Base-by-base conservation (phyloP, 257 asterid genomes). In the Nyctanthes arbortristis region DNA sequence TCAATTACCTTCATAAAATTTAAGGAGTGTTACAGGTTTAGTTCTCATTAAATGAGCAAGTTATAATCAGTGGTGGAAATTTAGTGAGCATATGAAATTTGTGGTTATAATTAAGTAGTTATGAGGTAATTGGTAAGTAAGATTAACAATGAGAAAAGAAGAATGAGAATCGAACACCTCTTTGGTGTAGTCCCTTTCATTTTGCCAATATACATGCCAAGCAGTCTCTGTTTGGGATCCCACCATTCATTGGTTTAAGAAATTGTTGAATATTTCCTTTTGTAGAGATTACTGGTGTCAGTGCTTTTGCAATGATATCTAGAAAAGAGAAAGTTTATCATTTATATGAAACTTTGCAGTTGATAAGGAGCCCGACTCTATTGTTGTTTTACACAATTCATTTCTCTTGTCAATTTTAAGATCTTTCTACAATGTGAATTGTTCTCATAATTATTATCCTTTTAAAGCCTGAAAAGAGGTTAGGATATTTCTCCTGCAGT, bases 271-370 rank as follows among this genome's bases (percentile, higher is more conserved):
- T 18, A 39, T 39, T 39, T 13, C 49, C 49, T 39, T 14, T 39
- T 39, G 49, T 39, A 13, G 18, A 39, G 49, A 6, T 39, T 7
- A 4, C 4, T 39, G 18, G n/a, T 39, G 14, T 18, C 49, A 39
- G 49, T 39, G 49, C 20, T 39, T 39, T 39, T 39, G 49, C 49
- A 39, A 39, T 39, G 49, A 39, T 14, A 39, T 13, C 49, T 39
- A 39, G 49, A 18, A 13, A 13, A 39, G 13, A n/a, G 14, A 39
- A 39, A 18, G 49, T 39, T 39, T 39, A 39, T 4, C 49, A 39
- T 13, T 39, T 39, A 39, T 39, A 24, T 72, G 36, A 43, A 40
- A 66, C 39, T 63, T 59, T 58, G 31, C 64, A 12, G 64, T n/a
- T 60, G 39, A 30, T 30, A 29, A 0, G 5, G 2, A 43, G 24